Percentiles rank a stretch among this genome's conserved stretches.
These are phyloP conservation scores for Aegilops umbellulata DNA, from an alignment of 176 grass and related monocot genomes.

Conservation along the genomic window DNA sequence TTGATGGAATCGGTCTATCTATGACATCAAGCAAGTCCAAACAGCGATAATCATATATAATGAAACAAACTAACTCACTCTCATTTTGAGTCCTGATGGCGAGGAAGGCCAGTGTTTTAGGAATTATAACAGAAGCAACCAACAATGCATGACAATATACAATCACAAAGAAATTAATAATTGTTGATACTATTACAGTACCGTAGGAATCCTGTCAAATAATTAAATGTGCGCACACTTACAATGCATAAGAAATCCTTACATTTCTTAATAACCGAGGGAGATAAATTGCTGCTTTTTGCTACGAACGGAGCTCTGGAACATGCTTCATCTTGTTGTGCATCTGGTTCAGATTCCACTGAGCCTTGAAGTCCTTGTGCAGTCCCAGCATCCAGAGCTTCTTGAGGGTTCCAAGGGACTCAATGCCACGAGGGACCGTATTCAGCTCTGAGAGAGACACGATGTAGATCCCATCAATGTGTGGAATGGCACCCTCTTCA, in stretches of 20 bases:
- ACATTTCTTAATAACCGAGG: no score
- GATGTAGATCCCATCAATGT: background rate
- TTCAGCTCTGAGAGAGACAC: background rate
- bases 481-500: background rate
- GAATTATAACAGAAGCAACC: background rate
- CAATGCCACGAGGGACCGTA: background rate
- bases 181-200: no score
- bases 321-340: background rate
- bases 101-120: background rate
- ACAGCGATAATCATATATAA: background rate
- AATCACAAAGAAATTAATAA: no score
- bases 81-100: background rate
- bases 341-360: background rate
- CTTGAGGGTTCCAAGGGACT: background rate
- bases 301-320: background rate
- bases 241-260: no score
- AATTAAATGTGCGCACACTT: no score
- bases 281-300: no score
- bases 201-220: no score
- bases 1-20: background rate
- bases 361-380: background rate
- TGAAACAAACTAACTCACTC: background rate
- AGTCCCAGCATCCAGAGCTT: background rate
- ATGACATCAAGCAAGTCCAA: background rate
- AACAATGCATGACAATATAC: no score